A percentile compares a stretch with the other conserved stretches of the same genome.
Conservation (phyloP, 768 basidiomycete species). For the Nidularia pulvinata region DNA sequence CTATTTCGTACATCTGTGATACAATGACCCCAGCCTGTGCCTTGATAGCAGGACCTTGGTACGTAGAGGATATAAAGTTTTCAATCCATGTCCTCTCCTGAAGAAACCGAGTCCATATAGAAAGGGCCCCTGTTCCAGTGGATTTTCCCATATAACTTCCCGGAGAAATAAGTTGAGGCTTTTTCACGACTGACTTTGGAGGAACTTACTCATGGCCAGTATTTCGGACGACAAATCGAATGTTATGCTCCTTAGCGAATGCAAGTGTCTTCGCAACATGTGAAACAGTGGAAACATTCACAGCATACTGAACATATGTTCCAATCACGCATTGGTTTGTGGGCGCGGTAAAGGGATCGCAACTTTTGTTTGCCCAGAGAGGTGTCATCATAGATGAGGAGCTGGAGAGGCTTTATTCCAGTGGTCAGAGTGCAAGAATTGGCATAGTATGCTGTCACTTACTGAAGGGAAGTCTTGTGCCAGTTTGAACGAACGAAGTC, state of each 20-base stretch:
- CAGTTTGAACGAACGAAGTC: not conserved
- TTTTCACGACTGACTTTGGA: no score
- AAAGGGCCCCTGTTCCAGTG: not conserved
- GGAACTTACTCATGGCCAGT: conserved; percentile 11
- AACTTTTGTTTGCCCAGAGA: not conserved
- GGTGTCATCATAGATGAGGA: not conserved
- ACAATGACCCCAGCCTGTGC: not conserved
- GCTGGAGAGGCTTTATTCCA: not conserved
- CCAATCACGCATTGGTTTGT: not conserved
- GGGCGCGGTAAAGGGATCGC: not conserved
- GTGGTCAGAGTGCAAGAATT: not conserved
- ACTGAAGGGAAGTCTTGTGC: not conserved
- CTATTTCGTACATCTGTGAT: not conserved
- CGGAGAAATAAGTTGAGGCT: no score
- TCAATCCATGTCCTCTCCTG: not conserved
- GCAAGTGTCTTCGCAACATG: no score
- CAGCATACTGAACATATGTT: not conserved
- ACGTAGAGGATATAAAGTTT: not conserved
- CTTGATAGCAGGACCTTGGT: not conserved
- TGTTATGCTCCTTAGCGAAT: conserved; percentile 12
- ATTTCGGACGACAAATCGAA: conserved; percentile 13
- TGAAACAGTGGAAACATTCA: not conserved
- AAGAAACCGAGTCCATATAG: not conserved
- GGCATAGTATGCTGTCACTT: not conserved
- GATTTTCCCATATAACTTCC: not conserved